Conservation (phyloP, 208 protist genomes). For the Angomonas desouzai region DNA sequence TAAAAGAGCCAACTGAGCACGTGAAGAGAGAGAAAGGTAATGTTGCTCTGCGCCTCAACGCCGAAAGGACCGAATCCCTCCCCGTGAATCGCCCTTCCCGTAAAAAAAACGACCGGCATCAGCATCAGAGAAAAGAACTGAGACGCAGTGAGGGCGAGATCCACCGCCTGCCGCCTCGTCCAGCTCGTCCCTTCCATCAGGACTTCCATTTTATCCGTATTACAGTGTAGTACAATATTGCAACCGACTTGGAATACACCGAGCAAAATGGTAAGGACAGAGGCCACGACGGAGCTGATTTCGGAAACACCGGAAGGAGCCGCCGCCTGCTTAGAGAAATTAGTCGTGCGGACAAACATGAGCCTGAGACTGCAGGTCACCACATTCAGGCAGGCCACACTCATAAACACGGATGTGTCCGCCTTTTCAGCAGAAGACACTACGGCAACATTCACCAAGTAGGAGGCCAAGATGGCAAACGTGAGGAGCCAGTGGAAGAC, state of each 20-base stretch:
- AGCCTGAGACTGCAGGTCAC: conserved; percentile 31
- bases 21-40: conserved; percentile 54
- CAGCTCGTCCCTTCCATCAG: conserved; percentile 26
- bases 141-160: conserved; percentile 26
- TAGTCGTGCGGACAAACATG: conserved; percentile 52
- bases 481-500: conserved; percentile 33
- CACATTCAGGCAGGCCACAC: conserved; percentile 24
- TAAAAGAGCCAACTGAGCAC: conserved; percentile 51
- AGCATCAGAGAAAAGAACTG: conserved; percentile 38
- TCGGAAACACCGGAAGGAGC: conserved; percentile 9
- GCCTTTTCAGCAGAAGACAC: conserved; percentile 15
- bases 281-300: conserved; percentile 5
- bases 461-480: conserved; percentile 27
- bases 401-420: conserved; percentile 19
- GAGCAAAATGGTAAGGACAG: conserved; percentile 8
- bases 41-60: conserved; percentile 15
- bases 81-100: conserved; percentile 43
- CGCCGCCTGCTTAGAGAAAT: conserved; percentile 13
- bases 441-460: conserved; percentile 17
- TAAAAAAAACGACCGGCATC: conserved; percentile 34
- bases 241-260: conserved; percentile 3
- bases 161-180: conserved; percentile 25
- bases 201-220: conserved; percentile 14
- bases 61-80: conserved; percentile 36
- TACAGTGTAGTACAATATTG: conserved; percentile 22